Evolutionary conservation across 1,139 yeast genomes (phyloP).

Genomic region (Candida albicans): DNA sequence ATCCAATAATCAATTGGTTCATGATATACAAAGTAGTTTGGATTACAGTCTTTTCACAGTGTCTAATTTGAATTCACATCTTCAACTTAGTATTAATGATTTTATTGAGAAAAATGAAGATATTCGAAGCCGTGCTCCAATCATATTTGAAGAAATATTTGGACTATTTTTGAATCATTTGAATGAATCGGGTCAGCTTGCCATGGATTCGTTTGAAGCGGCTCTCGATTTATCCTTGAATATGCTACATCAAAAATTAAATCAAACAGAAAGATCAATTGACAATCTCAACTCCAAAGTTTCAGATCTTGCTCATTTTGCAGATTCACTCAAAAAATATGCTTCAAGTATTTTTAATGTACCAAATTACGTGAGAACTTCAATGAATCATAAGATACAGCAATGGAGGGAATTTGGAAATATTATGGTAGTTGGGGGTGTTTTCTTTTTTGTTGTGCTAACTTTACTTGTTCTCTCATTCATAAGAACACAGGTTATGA

Average conservation of each 20-base stretch:
- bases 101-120: not conserved
- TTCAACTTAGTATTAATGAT: constrained; percentile 2
- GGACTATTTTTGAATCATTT: constrained; percentile 2
- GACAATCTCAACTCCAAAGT: too few relatives aligned
- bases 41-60: constrained; percentile 5
- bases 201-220: constrained; percentile 8
- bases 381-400: too few relatives aligned
- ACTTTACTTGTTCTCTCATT: too few relatives aligned
- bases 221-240: constrained; percentile 11
- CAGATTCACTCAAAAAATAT: too few relatives aligned
- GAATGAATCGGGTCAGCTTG: constrained; percentile 3
- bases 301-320: too few relatives aligned
- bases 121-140: constrained; percentile 1
- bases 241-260: constrained; percentile 13
- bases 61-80: not conserved
- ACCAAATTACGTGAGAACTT: too few relatives aligned
- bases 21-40: constrained; percentile 1
- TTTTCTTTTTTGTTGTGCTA: too few relatives aligned
- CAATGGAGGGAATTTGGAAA: too few relatives aligned
- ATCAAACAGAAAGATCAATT: not conserved
- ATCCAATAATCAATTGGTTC: not conserved
- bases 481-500: too few relatives aligned
- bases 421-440: too few relatives aligned
- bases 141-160: constrained; percentile 2
- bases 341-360: too few relatives aligned